Evolutionary conservation across 352 stramenopile genomes (phyloP).

Genomic region (Hyaloperonospora brassicae): DNA sequence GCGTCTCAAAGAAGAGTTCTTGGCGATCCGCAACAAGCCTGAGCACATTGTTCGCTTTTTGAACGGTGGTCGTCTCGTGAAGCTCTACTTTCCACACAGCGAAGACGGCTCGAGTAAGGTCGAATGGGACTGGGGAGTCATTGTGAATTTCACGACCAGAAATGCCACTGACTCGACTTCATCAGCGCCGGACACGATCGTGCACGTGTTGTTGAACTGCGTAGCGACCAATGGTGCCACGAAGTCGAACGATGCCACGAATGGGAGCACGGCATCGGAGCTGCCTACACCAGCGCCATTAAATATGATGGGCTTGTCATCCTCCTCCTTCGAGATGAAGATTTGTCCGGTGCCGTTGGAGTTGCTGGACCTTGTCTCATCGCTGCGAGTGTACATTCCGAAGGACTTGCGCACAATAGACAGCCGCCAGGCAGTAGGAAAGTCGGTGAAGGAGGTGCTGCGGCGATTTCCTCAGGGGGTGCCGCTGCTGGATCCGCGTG

Average conservation of each 20-base stretch:
- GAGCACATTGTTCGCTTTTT: slow-evolving; percentile 91
- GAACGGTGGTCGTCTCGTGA: slow-evolving; percentile 88
- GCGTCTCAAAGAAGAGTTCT: slow-evolving; percentile 88
- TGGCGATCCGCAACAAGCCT: slow-evolving; percentile 87
- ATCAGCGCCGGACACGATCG: slow-evolving; percentile 52
- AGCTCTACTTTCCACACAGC: slow-evolving; percentile 53
- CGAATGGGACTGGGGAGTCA: slow-evolving; percentile 79
- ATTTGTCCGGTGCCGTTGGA: slow-evolving; percentile 76
- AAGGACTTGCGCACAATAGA: slow-evolving; percentile 73
- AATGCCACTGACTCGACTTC: slow-evolving; percentile 61
- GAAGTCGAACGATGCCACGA: slow-evolving; percentile 23
- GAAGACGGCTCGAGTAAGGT: slow-evolving; percentile 36
- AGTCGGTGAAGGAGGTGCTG: slow-evolving; percentile 72
- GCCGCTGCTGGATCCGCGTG: slow-evolving; percentile 88
- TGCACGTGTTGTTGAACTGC: slow-evolving; percentile 79
- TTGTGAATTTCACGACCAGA: slow-evolving; percentile 82
- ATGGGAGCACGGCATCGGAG: slow-evolving; percentile 25
- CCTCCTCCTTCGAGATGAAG: slow-evolving; percentile 66
- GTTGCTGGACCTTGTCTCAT: slow-evolving; percentile 71
- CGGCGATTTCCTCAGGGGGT: slow-evolving; percentile 76
- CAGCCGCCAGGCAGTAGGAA: slow-evolving; percentile 65
- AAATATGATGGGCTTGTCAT: slow-evolving; percentile 48
- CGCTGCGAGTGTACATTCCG: slow-evolving; percentile 76
- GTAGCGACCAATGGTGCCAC: slow-evolving; percentile 17
- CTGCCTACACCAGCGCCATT: slow-evolving; percentile 49